These are phyloP conservation scores for Wickerhamomyces bovis DNA, from an alignment of 805 yeast species.

Conservation along the genomic window DNA sequence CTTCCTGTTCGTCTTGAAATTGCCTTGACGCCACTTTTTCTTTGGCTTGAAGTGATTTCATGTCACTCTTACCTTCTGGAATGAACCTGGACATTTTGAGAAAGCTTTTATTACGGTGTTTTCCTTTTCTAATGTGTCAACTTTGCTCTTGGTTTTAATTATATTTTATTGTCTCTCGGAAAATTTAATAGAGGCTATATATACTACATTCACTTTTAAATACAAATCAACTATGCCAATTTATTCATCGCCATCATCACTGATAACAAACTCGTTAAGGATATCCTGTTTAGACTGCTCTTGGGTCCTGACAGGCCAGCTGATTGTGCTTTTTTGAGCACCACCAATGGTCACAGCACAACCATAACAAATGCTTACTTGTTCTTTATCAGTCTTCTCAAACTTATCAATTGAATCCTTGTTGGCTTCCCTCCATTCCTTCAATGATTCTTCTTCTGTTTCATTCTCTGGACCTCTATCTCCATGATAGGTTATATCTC, in stretches of 20 bases:
- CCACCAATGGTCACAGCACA: slow-evolving; percentile 61
- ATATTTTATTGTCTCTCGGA: background rate
- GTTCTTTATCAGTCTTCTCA: slow-evolving; percentile 11
- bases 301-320: slow-evolving; percentile 30
- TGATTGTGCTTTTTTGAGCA: slow-evolving; percentile 29
- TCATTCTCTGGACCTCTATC: slow-evolving; percentile 42
- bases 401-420: slow-evolving; percentile 14
- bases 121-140: background rate
- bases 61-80: slow-evolving; percentile 23
- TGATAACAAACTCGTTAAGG: slow-evolving; percentile 43
- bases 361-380: slow-evolving; percentile 61
- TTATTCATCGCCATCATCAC: slow-evolving; percentile 26
- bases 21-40: slow-evolving; percentile 16
- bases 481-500: slow-evolving; percentile 56
- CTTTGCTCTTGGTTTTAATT: too few species aligned
- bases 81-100: slow-evolving; percentile 22
- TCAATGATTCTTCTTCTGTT: slow-evolving; percentile 33
- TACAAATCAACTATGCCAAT: background rate
- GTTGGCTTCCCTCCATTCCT: slow-evolving; percentile 28
- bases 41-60: slow-evolving; percentile 11
- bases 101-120: background rate
- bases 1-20: slow-evolving; percentile 17
- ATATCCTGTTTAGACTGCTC: slow-evolving; percentile 30
- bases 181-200: background rate
- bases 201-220: background rate